These are phyloP conservation scores for Kazachstania sp. DNA, from an alignment of 1,139 yeast genomes.

Conservation along the genomic window DNA sequence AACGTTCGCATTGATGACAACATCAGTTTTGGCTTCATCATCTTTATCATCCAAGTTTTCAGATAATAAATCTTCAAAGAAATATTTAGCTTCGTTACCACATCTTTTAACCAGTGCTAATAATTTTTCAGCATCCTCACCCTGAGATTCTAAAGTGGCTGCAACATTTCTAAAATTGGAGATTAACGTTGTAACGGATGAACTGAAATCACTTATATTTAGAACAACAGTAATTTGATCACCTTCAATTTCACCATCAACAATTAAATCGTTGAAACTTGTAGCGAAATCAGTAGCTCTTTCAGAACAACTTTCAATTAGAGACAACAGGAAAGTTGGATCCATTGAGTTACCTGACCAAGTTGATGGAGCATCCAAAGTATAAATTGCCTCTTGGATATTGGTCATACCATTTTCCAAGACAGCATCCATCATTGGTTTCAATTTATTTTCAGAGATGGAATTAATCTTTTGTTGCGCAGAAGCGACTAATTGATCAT, in stretches of 20 bases:
- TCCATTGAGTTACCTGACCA: constrained; percentile 77
- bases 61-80: constrained; percentile 53
- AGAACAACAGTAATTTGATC: constrained; percentile 62
- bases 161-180: constrained; percentile 30
- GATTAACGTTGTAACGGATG: constrained; percentile 51
- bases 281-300: constrained; percentile 76
- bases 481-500: not conserved
- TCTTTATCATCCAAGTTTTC: constrained; percentile 39
- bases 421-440: constrained; percentile 57
- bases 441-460: constrained; percentile 8
- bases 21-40: constrained; percentile 61
- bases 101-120: constrained; percentile 45
- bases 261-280: constrained; percentile 66
- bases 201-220: constrained; percentile 58
- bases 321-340: constrained; percentile 52
- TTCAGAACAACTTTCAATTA: constrained; percentile 63
- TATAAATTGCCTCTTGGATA: constrained; percentile 65
- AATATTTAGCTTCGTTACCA: constrained; percentile 55
- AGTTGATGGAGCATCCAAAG: constrained; percentile 69
- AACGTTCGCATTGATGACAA: constrained; percentile 66
- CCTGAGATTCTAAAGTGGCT: constrained; percentile 21
- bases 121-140: constrained; percentile 41
- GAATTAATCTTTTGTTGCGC: not conserved
- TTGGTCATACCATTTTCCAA: constrained; percentile 61
- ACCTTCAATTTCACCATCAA: constrained; percentile 60